Conservation (phyloP, 257 asterid genomes). For the Jaltomata sinuosa region DNA sequence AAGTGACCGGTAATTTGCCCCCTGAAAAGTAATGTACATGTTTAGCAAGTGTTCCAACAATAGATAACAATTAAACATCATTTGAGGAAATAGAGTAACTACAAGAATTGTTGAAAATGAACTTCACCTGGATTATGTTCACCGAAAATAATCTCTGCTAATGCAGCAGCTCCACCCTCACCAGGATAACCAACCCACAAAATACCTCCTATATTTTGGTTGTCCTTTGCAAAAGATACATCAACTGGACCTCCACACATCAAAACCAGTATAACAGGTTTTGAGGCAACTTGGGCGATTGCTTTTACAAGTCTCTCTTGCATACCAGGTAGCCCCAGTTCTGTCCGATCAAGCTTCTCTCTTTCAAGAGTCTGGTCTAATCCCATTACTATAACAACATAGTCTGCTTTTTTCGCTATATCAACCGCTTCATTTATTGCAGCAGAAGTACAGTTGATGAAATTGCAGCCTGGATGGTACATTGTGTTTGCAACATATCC, state of each 20-base stretch:
- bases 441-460: constrained; percentile 31
- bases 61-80: background rate
- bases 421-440: constrained; percentile 20
- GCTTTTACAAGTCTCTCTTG: constrained; percentile 31
- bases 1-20: constrained; percentile 58
- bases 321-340: constrained; percentile 47
- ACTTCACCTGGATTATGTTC: constrained; percentile 52
- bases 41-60: background rate
- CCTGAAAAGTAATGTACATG: constrained; percentile 22
- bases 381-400: constrained; percentile 58
- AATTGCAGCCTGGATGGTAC: constrained; percentile 35
- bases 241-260: constrained; percentile 67
- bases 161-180: constrained; percentile 60
- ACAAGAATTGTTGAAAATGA: background rate
- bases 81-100: background rate
- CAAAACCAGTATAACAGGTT: constrained; percentile 40
- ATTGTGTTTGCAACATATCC: constrained; percentile 8
- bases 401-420: constrained; percentile 29
- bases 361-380: constrained; percentile 48
- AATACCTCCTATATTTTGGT: constrained; percentile 48
- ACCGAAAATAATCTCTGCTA: constrained; percentile 46
- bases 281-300: constrained; percentile 33
- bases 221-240: constrained; percentile 43
- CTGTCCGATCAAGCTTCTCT: constrained; percentile 38
- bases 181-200: constrained; percentile 46